These are phyloP conservation scores for Curvularia eragrostidis DNA, from an alignment of 2,329 filamentous ascomycete genomes.

Conservation along the genomic window DNA sequence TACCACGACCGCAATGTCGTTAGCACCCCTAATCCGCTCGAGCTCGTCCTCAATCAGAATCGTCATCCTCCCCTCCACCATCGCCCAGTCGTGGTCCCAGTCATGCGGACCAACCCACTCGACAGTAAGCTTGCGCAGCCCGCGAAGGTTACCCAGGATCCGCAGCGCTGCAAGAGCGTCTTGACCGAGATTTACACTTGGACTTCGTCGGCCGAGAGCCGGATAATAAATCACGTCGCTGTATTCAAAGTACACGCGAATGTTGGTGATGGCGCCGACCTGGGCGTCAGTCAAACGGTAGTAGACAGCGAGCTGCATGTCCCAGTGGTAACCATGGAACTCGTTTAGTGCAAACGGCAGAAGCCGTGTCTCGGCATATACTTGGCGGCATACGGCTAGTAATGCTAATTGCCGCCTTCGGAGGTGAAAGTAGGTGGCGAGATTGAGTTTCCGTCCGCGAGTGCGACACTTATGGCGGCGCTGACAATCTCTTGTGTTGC, in stretches of 20 bases:
- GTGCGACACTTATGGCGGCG: conserved; percentile 6
- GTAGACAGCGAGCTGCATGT: conserved; percentile 11
- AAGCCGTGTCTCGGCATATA: not conserved
- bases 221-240: conserved; percentile 2
- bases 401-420: conserved; percentile 4
- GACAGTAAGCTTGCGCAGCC: not conserved
- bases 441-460: conserved; percentile 1
- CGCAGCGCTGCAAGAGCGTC: not conserved
- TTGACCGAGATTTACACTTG: not conserved
- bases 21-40: not conserved
- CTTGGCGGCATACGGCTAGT: conserved; percentile 1
- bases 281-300: conserved; percentile 6
- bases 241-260: conserved; percentile 3
- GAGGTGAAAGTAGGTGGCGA: conserved; percentile 10
- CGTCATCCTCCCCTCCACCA: not conserved
- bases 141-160: not conserved
- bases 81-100: conserved; percentile 1
- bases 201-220: not conserved
- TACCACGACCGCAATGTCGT: conserved; percentile 1
- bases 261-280: conserved; percentile 7
- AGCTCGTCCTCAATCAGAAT: not conserved
- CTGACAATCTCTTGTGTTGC: not conserved
- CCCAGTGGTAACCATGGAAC: conserved; percentile 7
- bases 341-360: conserved; percentile 7
- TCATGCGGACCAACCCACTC: conserved; percentile 1